A percentile compares a stretch with the other conserved stretches of the same genome.
Conservation (phyloP, 495 filamentous ascomycete species). For the Physcia stellaris region DNA sequence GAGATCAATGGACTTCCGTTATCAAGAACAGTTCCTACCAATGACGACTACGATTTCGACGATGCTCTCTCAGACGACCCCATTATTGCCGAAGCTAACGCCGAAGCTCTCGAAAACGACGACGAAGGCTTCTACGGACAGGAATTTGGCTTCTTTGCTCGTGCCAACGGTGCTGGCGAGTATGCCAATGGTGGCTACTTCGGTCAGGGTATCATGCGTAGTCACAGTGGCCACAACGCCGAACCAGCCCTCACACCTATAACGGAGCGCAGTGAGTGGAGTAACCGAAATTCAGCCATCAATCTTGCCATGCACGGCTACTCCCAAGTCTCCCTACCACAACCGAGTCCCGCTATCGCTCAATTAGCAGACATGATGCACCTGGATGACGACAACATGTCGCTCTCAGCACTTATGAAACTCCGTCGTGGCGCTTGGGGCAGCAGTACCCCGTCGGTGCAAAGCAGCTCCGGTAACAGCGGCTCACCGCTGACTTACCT, state of each 20-base stretch:
- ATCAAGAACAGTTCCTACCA: constrained; percentile 19
- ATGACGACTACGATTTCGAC: constrained; percentile 34
- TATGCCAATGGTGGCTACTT: constrained; percentile 86
- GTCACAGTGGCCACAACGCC: constrained; percentile 51
- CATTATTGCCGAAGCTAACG: constrained; percentile 91
- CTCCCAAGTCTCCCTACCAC: constrained; percentile 13
- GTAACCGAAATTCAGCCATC: constrained; percentile 82
- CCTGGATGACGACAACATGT: constrained; percentile 54
- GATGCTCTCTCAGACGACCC: constrained; percentile 60
- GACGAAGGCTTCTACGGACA: constrained; percentile 88
- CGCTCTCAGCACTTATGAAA: constrained; percentile 54
- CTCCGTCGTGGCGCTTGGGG: constrained; percentile 66
- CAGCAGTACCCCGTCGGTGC: constrained; percentile 60
- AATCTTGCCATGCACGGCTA: constrained; percentile 45
- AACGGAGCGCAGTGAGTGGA: constrained; percentile 91
- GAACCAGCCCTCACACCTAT: constrained; percentile 94
- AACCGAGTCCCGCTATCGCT: constrained; percentile 46
- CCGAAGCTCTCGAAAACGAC: constrained; percentile 82
- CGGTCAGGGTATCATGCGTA: constrained; percentile 55
- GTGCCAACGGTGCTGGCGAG: constrained; percentile 37
- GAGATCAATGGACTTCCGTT: constrained; percentile 20
- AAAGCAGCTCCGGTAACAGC: constrained; percentile 47
- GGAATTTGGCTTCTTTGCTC: constrained; percentile 94
- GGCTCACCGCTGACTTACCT: constrained; percentile 13
- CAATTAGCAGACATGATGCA: constrained; percentile 58